Percentiles rank a stretch among this genome's conserved stretches.
Evolutionary conservation across 179 eudicot genomes (phyloP).

Genomic region (Beta lomatogona): DNA sequence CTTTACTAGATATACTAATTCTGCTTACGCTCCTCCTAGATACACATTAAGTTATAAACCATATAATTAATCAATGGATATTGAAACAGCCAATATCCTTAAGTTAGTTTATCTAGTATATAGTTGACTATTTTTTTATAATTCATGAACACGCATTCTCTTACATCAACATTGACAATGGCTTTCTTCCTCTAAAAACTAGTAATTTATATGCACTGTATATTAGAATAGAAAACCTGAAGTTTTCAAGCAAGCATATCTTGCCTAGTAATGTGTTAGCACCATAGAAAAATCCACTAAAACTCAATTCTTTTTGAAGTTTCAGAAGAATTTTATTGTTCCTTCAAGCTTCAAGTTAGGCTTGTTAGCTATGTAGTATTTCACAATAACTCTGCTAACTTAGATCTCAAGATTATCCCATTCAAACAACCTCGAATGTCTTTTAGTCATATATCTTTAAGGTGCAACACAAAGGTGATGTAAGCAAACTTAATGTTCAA

Average conservation of each 20-base stretch:
- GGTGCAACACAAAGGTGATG: too few species aligned
- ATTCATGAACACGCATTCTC: slow-evolving; percentile 4
- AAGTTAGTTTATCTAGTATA: not conserved
- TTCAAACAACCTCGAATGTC: too few species aligned
- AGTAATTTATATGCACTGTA: not conserved
- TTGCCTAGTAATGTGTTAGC: too few species aligned
- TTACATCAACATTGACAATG: not conserved
- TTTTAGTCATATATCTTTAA: too few species aligned
- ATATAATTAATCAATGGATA: not conserved
- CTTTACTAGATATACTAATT: not conserved
- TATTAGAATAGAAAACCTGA: not conserved
- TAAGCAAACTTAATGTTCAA: too few species aligned
- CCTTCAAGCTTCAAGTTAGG: not conserved
- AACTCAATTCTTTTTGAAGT: not conserved
- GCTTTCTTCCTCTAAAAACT: not conserved
- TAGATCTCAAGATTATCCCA: too few species aligned
- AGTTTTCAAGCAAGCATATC: not conserved
- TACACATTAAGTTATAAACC: slow-evolving; percentile 12
- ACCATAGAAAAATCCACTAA: too few species aligned
- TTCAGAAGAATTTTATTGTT: not conserved
- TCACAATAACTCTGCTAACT: too few species aligned
- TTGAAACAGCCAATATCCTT: not conserved
- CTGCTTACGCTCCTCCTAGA: not conserved
- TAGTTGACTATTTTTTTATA: not conserved
- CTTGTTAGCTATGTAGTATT: too few species aligned